Evolutionary conservation across 371 early-diverging fungal genomes (phyloP).

Genomic region (Saksenaea vasiformis): DNA sequence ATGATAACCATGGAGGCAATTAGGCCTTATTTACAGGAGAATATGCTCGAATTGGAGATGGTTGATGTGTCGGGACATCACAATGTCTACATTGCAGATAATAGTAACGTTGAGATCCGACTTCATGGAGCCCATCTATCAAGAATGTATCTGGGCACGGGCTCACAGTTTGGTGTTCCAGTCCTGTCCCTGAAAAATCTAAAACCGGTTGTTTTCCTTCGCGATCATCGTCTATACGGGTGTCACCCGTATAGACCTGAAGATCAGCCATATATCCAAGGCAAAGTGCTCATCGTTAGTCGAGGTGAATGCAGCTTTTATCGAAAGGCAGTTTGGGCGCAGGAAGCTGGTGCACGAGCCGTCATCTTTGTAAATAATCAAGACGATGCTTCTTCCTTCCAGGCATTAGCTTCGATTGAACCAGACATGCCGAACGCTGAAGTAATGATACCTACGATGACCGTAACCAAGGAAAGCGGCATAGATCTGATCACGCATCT

Average conservation of each 20-base stretch:
- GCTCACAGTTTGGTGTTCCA: slow-evolving; percentile 18
- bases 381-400: slow-evolving; percentile 9
- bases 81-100: background rate
- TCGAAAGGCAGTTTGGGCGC: slow-evolving; percentile 46
- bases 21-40: slow-evolving; percentile 11
- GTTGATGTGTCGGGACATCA: background rate
- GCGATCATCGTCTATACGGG: slow-evolving; percentile 26
- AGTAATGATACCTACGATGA: slow-evolving; percentile 13
- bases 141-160: slow-evolving; percentile 5
- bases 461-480: slow-evolving; percentile 11
- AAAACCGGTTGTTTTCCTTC: slow-evolving; percentile 22
- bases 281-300: slow-evolving; percentile 41
- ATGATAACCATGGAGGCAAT: slow-evolving; percentile 18
- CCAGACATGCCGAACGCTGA: background rate
- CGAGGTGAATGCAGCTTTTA: slow-evolving; percentile 54
- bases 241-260: slow-evolving; percentile 36
- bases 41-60: slow-evolving; percentile 1
- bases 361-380: slow-evolving; percentile 43
- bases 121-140: slow-evolving; percentile 6
- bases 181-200: background rate
- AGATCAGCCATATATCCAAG: slow-evolving; percentile 22
- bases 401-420: slow-evolving; percentile 10
- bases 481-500: background rate
- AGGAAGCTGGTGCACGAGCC: slow-evolving; percentile 49
- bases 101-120: slow-evolving; percentile 14